A percentile compares a stretch with the other conserved stretches of the same genome.
Evolutionary conservation across 2,329 filamentous ascomycete species (phyloP).

Genomic region (Aquanectria penicillioides): DNA sequence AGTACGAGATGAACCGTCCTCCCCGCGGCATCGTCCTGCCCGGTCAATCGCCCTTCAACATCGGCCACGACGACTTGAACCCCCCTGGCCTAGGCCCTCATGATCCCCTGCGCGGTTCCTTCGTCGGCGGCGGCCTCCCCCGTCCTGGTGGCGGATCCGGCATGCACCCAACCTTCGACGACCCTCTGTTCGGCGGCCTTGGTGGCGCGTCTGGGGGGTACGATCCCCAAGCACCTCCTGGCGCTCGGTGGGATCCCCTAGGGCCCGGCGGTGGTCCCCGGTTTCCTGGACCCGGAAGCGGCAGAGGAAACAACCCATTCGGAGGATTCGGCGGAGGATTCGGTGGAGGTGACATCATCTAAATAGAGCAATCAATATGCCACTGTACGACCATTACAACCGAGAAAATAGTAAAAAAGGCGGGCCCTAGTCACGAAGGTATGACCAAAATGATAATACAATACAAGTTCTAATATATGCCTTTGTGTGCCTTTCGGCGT

Average conservation of each 20-base stretch:
- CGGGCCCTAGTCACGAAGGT: slow-evolving; percentile 8
- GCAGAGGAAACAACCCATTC: slow-evolving; percentile 51
- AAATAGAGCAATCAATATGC: no score
- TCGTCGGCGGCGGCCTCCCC: slow-evolving; percentile 69
- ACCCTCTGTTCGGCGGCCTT: slow-evolving; percentile 76
- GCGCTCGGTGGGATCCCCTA: slow-evolving; percentile 90
- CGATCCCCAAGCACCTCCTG: slow-evolving; percentile 82
- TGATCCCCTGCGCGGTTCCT: slow-evolving; percentile 78
- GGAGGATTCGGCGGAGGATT: slow-evolving; percentile 52
- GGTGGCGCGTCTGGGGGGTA: slow-evolving; percentile 47
- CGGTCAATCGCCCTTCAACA: slow-evolving; percentile 69
- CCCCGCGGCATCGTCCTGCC: slow-evolving; percentile 47
- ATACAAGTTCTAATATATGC: not conserved
- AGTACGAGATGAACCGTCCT: slow-evolving; percentile 82
- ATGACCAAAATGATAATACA: slow-evolving; percentile 27
- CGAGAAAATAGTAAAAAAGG: slow-evolving; percentile 1
- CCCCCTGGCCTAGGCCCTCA: slow-evolving; percentile 86
- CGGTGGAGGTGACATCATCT: slow-evolving; percentile 48
- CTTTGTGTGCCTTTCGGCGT: not conserved
- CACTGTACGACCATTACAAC: no score
- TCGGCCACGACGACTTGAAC: slow-evolving; percentile 89
- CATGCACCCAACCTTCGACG: slow-evolving; percentile 97
- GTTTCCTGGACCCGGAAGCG: slow-evolving; percentile 56
- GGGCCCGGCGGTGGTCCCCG: slow-evolving; percentile 70
- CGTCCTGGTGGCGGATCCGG: slow-evolving; percentile 74